Evolutionary conservation across 257 asterid species (phyloP), one percentile per base, ranked within the genome.

Genomic region (Solanum clarkiae): DNA sequence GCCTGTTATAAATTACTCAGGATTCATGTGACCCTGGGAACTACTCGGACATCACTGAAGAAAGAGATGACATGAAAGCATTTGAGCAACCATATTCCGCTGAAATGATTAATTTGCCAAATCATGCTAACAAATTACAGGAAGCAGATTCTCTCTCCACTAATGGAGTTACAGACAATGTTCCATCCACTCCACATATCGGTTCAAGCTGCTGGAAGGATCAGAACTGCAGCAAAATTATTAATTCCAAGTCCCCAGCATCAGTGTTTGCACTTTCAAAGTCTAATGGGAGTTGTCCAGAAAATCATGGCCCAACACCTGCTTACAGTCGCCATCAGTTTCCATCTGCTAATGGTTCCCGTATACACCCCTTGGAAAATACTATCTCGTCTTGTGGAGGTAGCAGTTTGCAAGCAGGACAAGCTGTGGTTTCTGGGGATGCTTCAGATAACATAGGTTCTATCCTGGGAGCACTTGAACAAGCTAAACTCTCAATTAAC

Each of bases 11-110:
- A 51, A 80, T 80, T 49, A 59, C 84, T 69, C 93, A 95, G 99
- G 97, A 97, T 86, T 92, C 94, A 8, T 87, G 88, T 79, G 97
- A 96, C 87, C 97, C 90, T 14, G 98, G 95, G 65, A 92, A 87
- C 90, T 93, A 93, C 86, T 97, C 98, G 17, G 96, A 94, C 63
- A 92, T 92, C 62, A 94, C 98, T 47, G 99, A 95, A 84, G 98
- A 92, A 88, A 89, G 86, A 88, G 92, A 90, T 18, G 97, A 90
- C 79, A 85, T 85, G 80, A 91, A 90, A 90, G 87, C 92, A 69
- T 87, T 93, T 2, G 87, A 84, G 80, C 93, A 59, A 59, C 71
- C 91, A 16, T 32, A n/a, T 77, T 81, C 90, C 53, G 60, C 86
- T n/a, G 89, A 32, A 26, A 82, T 85, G 63, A 47, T 44, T 54